Conservation (phyloP, 2,329 filamentous ascomycete species). For the Pleurostoma richardsiae region DNA sequence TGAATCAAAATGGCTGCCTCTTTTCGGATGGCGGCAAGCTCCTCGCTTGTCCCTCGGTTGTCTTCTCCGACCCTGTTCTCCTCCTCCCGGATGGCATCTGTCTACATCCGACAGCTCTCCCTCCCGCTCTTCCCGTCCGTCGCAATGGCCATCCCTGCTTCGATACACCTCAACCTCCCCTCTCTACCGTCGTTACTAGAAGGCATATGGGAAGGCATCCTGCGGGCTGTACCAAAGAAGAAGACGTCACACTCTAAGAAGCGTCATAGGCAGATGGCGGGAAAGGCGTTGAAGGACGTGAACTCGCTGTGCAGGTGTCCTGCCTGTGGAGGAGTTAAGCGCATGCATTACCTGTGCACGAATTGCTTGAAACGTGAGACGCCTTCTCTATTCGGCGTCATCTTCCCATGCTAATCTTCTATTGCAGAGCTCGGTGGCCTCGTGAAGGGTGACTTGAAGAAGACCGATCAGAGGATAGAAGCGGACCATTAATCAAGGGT, state of each 20-base stretch:
- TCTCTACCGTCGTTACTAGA: slow-evolving; percentile 66
- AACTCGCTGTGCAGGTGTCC: slow-evolving; percentile 84
- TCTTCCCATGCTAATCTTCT: no score
- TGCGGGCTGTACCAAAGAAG: slow-evolving; percentile 95
- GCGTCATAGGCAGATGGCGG: slow-evolving; percentile 87
- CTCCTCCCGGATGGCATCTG: slow-evolving; percentile 34
- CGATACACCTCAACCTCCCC: slow-evolving; percentile 48
- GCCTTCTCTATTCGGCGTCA: no score
- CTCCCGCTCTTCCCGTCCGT: slow-evolving; percentile 47
- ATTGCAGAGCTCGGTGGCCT: no score
- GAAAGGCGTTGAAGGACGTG: slow-evolving; percentile 90
- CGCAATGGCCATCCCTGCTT: slow-evolving; percentile 53
- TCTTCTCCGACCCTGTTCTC: slow-evolving; percentile 33
- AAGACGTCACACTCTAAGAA: slow-evolving; percentile 98
- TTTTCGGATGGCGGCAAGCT: slow-evolving; percentile 31
- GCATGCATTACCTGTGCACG: slow-evolving; percentile 82
- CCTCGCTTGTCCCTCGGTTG: slow-evolving; percentile 52
- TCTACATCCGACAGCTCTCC: slow-evolving; percentile 40
- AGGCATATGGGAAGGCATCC: slow-evolving; percentile 87
- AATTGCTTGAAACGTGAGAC: slow-evolving; percentile 72
- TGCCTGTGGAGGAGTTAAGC: slow-evolving; percentile 81
- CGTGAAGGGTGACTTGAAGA: no score
- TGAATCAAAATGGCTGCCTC: slow-evolving; percentile 37
- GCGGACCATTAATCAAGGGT: no score
- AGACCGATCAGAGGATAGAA: no score